Percentiles rank a stretch among this genome's conserved stretches.
Evolutionary conservation across 2,329 filamentous ascomycete species (phyloP).

Genomic region (Phaeosphaeriaceae sp.): DNA sequence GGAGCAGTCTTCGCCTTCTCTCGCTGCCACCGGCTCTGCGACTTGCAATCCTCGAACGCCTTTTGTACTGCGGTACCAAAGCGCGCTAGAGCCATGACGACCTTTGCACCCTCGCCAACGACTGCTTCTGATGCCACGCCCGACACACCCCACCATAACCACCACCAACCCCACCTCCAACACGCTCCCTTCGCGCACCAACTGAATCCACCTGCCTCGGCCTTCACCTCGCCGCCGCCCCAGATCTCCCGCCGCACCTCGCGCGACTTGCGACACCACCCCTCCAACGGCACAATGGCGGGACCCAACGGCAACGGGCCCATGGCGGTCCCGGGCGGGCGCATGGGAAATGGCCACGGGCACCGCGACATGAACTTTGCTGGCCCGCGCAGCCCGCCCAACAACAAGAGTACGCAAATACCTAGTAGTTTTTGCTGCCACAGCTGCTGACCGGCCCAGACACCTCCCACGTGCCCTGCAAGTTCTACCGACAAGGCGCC

Average conservation of each 20-base stretch:
- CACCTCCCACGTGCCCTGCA: slow-evolving; percentile 97
- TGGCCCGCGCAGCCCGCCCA: slow-evolving; percentile 56
- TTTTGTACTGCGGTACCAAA: slow-evolving; percentile 6
- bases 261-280: slow-evolving; percentile 38
- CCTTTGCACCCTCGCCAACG: slow-evolving; percentile 32
- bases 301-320: slow-evolving; percentile 45
- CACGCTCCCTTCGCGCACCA: slow-evolving; percentile 38
- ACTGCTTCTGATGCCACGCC: slow-evolving; percentile 20
- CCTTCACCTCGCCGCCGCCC: slow-evolving; percentile 27
- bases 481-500: slow-evolving; percentile 96
- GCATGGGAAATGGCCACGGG: slow-evolving; percentile 38
- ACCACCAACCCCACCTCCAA: slow-evolving; percentile 28
- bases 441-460: slow-evolving; percentile 61
- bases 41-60: neutral
- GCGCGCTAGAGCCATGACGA: slow-evolving; percentile 31
- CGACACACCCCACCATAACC: slow-evolving; percentile 42
- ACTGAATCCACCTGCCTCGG: slow-evolving; percentile 12
- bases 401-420: slow-evolving; percentile 54
- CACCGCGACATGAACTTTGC: slow-evolving; percentile 48
- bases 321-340: slow-evolving; percentile 46
- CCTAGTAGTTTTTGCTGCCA: neutral
- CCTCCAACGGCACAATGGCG: slow-evolving; percentile 41
- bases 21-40: neutral
- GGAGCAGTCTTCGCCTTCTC: slow-evolving; percentile 7
- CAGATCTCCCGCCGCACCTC: slow-evolving; percentile 36